These are phyloP conservation scores for Populus hybrid DNA, from an alignment of 441 rosid genomes.

Conservation along the genomic window DNA sequence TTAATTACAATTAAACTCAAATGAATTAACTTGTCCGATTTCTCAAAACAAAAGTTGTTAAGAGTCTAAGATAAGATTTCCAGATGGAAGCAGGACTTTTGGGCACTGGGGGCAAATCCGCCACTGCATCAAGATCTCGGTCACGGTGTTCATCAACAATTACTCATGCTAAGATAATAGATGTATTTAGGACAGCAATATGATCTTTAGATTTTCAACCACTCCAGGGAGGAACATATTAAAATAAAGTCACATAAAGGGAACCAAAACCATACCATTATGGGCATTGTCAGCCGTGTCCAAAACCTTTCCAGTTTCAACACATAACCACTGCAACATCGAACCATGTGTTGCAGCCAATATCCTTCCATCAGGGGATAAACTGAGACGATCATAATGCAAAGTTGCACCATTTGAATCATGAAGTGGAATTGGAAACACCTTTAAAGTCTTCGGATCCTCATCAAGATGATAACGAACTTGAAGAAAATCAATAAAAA, in stretches of 20 bases:
- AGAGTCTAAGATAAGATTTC: background rate
- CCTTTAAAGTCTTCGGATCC: constrained; percentile 94
- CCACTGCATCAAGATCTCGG: background rate
- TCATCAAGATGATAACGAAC: constrained; percentile 96
- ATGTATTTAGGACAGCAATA: background rate
- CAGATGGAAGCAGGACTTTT: background rate
- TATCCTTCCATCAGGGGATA: constrained; percentile 90
- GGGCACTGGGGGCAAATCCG: background rate
- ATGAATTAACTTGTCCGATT: too few relatives aligned
- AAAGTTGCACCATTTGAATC: constrained; percentile 61
- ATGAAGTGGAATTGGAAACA: constrained; percentile 73
- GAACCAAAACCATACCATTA: constrained; percentile 47
- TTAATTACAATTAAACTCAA: background rate
- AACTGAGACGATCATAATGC: constrained; percentile 75
- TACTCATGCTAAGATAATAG: background rate
- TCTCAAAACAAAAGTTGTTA: background rate
- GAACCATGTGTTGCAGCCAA: constrained; percentile 80
- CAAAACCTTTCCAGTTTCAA: constrained; percentile 77
- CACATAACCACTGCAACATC: constrained; percentile 80
- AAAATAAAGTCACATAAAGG: background rate
- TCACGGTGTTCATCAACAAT: background rate
- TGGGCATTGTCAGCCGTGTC: constrained; percentile 89
- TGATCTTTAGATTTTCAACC: background rate
- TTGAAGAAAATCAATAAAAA: constrained; percentile 33
- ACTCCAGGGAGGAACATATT: background rate